Conservation (phyloP, 257 asterid species). For the Solanum chilense region DNA sequence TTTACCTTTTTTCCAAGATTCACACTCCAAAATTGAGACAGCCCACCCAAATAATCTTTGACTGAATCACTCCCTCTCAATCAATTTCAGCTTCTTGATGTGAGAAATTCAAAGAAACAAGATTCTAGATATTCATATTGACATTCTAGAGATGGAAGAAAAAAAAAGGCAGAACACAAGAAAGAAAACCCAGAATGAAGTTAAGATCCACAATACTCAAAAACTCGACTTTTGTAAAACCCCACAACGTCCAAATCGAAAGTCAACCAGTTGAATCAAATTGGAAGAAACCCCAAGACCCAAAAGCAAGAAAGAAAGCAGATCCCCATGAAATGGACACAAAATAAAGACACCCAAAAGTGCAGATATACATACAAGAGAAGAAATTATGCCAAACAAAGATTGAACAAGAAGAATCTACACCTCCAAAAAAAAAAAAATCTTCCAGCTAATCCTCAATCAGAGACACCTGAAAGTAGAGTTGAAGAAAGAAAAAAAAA, state of each 20-base stretch:
- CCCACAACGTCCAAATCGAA: conserved; percentile 9
- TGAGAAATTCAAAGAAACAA: not conserved
- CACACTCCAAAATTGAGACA: not conserved
- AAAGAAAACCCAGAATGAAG: conserved; percentile 1
- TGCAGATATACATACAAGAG: not conserved
- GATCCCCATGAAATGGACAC: conserved; percentile 35
- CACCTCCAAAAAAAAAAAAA: not conserved
- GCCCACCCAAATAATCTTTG: not conserved
- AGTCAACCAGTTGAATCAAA: conserved; percentile 4
- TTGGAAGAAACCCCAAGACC: not conserved
- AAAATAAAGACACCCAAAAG: conserved; percentile 1
- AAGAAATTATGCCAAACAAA: not conserved
- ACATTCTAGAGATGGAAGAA: not conserved
- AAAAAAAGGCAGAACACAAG: not conserved
- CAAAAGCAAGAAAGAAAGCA: conserved; percentile 12
- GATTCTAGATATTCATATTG: not conserved
- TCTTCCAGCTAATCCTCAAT: conserved; percentile 5
- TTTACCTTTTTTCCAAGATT: conserved; percentile 11
- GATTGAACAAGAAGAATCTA: conserved; percentile 1
- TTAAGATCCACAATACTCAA: conserved; percentile 15
- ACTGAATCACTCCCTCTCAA: not conserved
- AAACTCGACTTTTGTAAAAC: conserved; percentile 22
- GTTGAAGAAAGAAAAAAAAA: not conserved
- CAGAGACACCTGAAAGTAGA: conserved; percentile 22
- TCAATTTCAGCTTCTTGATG: not conserved